Evolutionary conservation across 768 basidiomycete species (phyloP).

Genomic region (Russula olivacea): DNA sequence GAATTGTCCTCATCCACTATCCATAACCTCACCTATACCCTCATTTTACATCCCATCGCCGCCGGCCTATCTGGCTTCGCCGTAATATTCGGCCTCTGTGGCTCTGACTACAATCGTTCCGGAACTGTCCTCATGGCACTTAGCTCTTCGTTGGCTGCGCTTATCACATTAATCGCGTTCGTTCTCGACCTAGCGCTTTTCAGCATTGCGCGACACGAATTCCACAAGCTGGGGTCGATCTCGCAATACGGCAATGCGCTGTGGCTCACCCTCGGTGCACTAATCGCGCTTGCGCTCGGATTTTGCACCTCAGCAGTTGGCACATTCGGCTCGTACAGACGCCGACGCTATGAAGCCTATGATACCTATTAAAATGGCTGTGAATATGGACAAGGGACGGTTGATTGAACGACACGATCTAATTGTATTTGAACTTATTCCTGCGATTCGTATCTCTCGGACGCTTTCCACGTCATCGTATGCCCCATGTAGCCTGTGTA

Average conservation of each 20-base stretch:
- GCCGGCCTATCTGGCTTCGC: slow-evolving; percentile 62
- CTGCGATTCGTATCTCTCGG: not conserved
- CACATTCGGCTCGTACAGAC: slow-evolving; percentile 59
- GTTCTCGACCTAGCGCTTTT: slow-evolving; percentile 79
- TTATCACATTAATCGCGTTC: slow-evolving; percentile 63
- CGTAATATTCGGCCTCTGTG: slow-evolving; percentile 63
- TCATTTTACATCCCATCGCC: slow-evolving; percentile 79
- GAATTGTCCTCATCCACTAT: slow-evolving; percentile 48
- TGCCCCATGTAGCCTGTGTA: not conserved
- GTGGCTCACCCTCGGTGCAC: slow-evolving; percentile 75
- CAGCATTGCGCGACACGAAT: slow-evolving; percentile 56
- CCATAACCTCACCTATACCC: slow-evolving; percentile 62
- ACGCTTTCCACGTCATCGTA: not conserved
- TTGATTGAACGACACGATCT: not conserved
- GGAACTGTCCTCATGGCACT: slow-evolving; percentile 79
- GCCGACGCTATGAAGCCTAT: slow-evolving; percentile 28
- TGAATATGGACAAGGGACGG: too few relatives aligned
- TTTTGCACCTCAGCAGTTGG: slow-evolving; percentile 64
- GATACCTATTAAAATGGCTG: slow-evolving; percentile 25
- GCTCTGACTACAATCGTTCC: slow-evolving; percentile 53
- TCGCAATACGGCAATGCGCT: slow-evolving; percentile 73
- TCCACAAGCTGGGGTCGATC: slow-evolving; percentile 42
- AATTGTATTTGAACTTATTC: not conserved
- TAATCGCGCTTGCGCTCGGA: slow-evolving; percentile 57
- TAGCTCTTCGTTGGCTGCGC: slow-evolving; percentile 54